Evolutionary conservation across 2,329 filamentous ascomycete genomes (phyloP).

Genomic region (Trichoderma atrobrunneum): DNA sequence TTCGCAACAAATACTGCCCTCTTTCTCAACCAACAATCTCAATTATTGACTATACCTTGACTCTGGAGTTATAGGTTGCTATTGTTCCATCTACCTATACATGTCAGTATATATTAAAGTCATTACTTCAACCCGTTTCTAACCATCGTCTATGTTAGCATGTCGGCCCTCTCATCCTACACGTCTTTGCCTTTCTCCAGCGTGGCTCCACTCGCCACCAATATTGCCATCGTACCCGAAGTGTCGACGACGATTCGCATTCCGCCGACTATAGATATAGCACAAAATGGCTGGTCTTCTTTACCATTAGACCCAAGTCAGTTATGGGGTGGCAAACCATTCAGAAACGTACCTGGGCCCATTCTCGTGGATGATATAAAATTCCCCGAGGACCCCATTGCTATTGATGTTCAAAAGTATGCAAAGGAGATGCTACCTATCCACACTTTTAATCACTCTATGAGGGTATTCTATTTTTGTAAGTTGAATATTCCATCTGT

Average conservation of each 20-base stretch:
- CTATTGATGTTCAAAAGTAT: not conserved
- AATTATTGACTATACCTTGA: not conserved
- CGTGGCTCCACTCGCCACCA: not conserved
- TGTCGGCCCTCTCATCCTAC: not conserved
- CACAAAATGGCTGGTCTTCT: not conserved
- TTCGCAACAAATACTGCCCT: too few species aligned
- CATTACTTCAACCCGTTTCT: not conserved
- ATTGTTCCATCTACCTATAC: not conserved
- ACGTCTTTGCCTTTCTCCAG: not conserved
- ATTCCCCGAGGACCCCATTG: not conserved
- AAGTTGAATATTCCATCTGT: not conserved
- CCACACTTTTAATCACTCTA: not conserved
- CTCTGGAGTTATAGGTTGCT: not conserved
- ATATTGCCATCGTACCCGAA: not conserved
- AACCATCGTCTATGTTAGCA: not conserved
- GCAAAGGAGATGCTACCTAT: not conserved
- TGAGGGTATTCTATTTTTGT: not conserved
- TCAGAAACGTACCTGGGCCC: not conserved
- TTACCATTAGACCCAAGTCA: not conserved
- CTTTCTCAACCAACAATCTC: not conserved
- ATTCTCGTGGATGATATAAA: not conserved
- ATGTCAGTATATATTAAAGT: not conserved
- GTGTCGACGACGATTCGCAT: not conserved
- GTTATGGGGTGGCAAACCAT: not conserved
- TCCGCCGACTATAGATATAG: not conserved